A percentile compares a stretch with the other conserved stretches of the same genome.
These are phyloP conservation scores for Mucor plumbeus DNA, from an alignment of 371 early-diverging fungal species.

Conservation along the genomic window DNA sequence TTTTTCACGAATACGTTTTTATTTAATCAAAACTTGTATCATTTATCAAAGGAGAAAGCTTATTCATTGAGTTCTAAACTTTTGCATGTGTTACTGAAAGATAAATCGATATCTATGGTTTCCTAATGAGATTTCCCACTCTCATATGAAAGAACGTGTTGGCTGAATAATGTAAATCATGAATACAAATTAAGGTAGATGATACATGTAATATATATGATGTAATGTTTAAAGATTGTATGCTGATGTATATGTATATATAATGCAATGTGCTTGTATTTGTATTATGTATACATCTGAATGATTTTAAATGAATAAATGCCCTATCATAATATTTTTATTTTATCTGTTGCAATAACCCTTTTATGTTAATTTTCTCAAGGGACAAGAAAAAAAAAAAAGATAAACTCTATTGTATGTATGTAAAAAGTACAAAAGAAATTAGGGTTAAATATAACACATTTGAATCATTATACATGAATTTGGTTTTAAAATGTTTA, in stretches of 20 bases:
- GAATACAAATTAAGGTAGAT: too few relatives aligned
- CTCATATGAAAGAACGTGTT: conserved; percentile 2
- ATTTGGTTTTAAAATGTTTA: not conserved
- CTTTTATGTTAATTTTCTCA: not conserved
- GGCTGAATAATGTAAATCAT: not conserved
- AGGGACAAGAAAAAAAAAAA: not conserved
- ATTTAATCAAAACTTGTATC: too few relatives aligned
- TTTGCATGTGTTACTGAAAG: not conserved
- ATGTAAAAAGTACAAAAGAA: too few relatives aligned
- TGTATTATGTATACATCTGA: not conserved
- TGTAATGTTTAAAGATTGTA: not conserved
- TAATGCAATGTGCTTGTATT: too few relatives aligned
- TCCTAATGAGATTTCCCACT: not conserved
- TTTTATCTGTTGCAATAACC: not conserved
- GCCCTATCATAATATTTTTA: not conserved
- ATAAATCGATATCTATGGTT: not conserved
- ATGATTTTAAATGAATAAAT: too few relatives aligned
- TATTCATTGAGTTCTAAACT: not conserved
- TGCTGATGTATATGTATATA: too few relatives aligned
- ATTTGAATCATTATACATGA: not conserved
- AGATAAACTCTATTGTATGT: too few relatives aligned
- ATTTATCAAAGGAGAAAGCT: too few relatives aligned
- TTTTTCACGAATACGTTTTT: too few relatives aligned
- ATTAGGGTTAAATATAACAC: too few relatives aligned
- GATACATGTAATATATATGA: too few relatives aligned